These are phyloP conservation scores for Crithidia expoeki DNA, from an alignment of 208 protist species.

Conservation along the genomic window DNA sequence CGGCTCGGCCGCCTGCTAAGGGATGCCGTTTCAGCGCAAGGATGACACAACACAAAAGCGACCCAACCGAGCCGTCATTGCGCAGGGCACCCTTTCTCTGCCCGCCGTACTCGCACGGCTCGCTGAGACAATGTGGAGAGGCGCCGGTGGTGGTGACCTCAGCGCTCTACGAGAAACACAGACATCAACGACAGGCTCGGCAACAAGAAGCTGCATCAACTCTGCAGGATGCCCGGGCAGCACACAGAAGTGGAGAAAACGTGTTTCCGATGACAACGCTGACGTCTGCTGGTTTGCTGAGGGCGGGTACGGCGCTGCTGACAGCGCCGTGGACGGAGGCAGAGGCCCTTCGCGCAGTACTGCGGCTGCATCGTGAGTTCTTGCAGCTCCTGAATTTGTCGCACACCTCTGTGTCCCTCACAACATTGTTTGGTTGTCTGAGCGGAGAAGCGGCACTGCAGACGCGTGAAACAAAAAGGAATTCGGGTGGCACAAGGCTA, in stretches of 20 bases:
- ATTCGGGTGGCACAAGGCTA: no score
- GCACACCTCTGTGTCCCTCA: conserved; percentile 2
- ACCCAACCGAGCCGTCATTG: conserved; percentile 1
- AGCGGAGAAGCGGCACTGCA: neutral
- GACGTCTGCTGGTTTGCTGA: no score
- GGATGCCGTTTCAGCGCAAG: conserved; percentile 1
- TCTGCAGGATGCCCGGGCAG: no score
- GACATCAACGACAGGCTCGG: neutral
- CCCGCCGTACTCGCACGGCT: neutral
- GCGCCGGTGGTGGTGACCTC: neutral
- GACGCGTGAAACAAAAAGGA: neutral
- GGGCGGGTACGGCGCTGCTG: neutral
- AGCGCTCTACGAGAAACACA: neutral
- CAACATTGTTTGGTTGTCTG: neutral
- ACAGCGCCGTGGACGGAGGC: conserved; percentile 6
- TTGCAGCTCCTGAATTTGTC: neutral
- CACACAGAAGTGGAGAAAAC: no score
- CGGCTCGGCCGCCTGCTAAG: conserved; percentile 3
- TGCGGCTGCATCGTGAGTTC: conserved; percentile 3
- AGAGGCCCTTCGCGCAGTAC: conserved; percentile 12
- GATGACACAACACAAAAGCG: neutral
- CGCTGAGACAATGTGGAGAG: neutral
- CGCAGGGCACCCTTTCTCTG: neutral
- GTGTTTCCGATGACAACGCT: no score
- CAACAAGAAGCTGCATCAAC: neutral